Evolutionary conservation across 768 basidiomycete species (phyloP).

Genomic region (Phaffia tasmanica): DNA sequence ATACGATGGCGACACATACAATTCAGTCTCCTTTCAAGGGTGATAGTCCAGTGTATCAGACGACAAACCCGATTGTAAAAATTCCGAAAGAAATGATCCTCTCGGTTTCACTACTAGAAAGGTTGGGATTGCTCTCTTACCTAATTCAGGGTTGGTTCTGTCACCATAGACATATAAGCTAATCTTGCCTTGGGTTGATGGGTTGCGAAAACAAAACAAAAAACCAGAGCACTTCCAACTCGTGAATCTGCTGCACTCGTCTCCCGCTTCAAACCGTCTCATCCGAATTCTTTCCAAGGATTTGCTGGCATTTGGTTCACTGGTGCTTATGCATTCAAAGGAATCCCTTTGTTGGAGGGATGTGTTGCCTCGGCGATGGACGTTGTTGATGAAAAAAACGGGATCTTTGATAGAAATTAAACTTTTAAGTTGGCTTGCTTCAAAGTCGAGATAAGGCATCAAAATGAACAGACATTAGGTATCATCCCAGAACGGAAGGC

Average conservation of each 20-base stretch:
- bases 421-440: too few species aligned
- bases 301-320: constrained; percentile 56
- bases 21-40: constrained; percentile 34
- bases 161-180: too few species aligned
- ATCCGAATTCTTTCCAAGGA: constrained; percentile 7
- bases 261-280: constrained; percentile 4
- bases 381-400: not conserved
- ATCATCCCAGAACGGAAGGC: too few species aligned
- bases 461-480: too few species aligned
- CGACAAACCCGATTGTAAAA: constrained; percentile 58
- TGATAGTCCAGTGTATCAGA: constrained; percentile 49
- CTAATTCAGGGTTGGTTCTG: too few species aligned
- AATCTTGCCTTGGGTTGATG: too few species aligned
- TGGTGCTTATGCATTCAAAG: constrained; percentile 58
- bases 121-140: constrained; percentile 44
- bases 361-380: constrained; percentile 46
- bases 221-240: constrained; percentile 30
- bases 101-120: constrained; percentile 51
- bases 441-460: too few species aligned
- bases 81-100: constrained; percentile 46
- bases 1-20: constrained; percentile 64
- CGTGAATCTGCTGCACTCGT: constrained; percentile 1
- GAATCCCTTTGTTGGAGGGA: constrained; percentile 68
- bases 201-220: too few species aligned
- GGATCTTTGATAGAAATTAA: not conserved